Base-by-base conservation (phyloP, 129 eudicot species). In the Flaveria ramosissima region DNA sequence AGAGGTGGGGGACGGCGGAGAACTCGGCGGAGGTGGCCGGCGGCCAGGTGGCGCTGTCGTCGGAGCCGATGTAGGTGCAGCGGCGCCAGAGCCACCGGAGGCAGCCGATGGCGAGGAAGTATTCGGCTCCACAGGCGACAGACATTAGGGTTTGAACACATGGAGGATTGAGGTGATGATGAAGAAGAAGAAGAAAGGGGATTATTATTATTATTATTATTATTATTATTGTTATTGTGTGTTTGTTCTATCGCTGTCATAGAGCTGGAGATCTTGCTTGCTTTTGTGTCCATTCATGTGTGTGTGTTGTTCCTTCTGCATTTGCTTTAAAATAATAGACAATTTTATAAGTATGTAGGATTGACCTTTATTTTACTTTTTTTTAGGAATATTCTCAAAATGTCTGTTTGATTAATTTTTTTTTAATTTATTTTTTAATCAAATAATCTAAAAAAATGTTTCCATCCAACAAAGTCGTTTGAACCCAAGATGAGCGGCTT, bases 41-140 rank as follows among this genome's bases (percentile, higher is more conserved):
- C 5, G 98, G 85, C 98, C 98, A 93, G 16, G 90, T 75, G 80
- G 92, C 86, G 74, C 95, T 90, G 89, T 93, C 98, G 82, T 93
- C 83, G 53, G 89, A 68, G 74, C 98, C 97, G 67, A 90, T 75
- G 78, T 93, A 88, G 9, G 97, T 93, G 77, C 96, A 93, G 30
- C 97, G 95, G 66, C 84, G 87, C 97, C 96, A 90, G 1, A 76
- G 77, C 98, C 98, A 93, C 14, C 98, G 92, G 50, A 88, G 73
- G 39, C 88, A 88, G 51, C 97, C 98, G 0, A 85, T n/a, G 2
- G 76, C 87, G 27, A 93, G 20, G 16, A 90, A 89, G 65, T 90
- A 90, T 27, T 88, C 97, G 1, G 85, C 96, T 45, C 98, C 96
- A 69, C 98, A 93, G 7, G 84, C 66, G 3, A 93, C 90, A 2